Base-by-base conservation (phyloP, 768 basidiomycete genomes). In the Coprinellus aureogranulatus region DNA sequence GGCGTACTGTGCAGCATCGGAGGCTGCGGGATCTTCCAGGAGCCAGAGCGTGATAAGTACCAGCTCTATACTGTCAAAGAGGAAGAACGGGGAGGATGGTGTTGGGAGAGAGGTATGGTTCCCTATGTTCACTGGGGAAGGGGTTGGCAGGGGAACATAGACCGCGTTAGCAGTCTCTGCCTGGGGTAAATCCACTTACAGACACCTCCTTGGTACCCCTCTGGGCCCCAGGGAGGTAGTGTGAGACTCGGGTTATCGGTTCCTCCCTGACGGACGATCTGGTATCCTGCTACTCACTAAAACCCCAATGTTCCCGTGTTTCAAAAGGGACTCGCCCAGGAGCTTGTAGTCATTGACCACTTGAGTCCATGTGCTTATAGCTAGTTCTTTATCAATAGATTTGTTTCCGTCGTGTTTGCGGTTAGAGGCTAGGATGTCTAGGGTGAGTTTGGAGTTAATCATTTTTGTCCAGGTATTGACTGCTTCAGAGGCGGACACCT, bases 21-120 rank as follows among this genome's bases (percentile, higher is more conserved):
- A 40, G 41, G 55, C 54, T 31, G 55, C 40, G 42, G 22, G 23
- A 31, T 42, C 58, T 26, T 40, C 53, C 31, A 25, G 22, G 26
- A 34, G 34, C 14, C 22, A 30, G 45, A 23, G 12, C 22, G n/a
- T 10, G 6, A 23, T 3, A 20, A 23, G 18, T 20, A n/a, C 53
- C 6, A n/a, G 53, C 42, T 44, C 42, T 34, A 14, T 34, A 14
- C 34, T 14, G 8, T 34, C 34, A 6, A 34, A 34, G 34, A 6
- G 34, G 34, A 34, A 34, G 34, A 34, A 34, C 34, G 14, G 6
- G 34, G 34, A 34, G 6, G 34, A 34, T 34, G 34, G 34, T 14
- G 34, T 6, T 6, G 34, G 34, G 8, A 34, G 34, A 14, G 8
- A 34, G 34, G 34, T 34, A n/a, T n/a, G n/a, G n/a, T n/a, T n/a